phyloP scores from a whole-genome alignment of 2,329 filamentous ascomycete genomes.

The Neofusicoccum sp. region DNA sequence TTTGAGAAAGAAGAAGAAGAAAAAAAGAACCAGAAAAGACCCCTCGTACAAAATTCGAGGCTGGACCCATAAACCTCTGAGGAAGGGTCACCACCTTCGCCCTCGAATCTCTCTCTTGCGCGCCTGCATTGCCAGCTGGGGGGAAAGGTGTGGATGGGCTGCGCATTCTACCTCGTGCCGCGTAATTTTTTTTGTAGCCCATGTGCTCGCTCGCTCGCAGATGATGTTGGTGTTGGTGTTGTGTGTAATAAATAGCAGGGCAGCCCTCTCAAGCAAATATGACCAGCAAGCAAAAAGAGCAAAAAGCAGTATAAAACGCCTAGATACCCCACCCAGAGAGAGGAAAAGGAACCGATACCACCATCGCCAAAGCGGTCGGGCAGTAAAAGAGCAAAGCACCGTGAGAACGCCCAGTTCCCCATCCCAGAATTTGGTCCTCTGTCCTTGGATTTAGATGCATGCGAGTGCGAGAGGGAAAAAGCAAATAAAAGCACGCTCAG shows the following conservation, averaged over 20 bases:
- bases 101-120: neutral
- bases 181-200: constrained; percentile 15
- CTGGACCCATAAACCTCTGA: neutral
- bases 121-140: neutral
- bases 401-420: constrained; percentile 11
- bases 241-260: neutral
- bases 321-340: constrained; percentile 1
- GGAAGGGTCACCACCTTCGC: neutral
- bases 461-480: neutral
- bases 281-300: constrained; percentile 8
- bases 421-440: neutral
- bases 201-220: neutral
- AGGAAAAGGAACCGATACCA: neutral
- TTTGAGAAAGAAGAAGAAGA: neutral
- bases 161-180: constrained; percentile 10
- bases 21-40: neutral
- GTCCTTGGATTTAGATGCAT: constrained; percentile 21
- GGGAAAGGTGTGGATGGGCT: neutral
- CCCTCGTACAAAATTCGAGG: neutral
- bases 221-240: neutral
- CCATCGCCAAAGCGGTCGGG: constrained; percentile 1
- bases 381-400: neutral
- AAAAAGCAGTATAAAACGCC: constrained; percentile 10
- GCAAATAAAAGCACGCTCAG: constrained; percentile 17
- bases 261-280: constrained; percentile 5